phyloP scores from a whole-genome alignment of 495 filamentous ascomycete genomes.

The Penicillium herquei region DNA sequence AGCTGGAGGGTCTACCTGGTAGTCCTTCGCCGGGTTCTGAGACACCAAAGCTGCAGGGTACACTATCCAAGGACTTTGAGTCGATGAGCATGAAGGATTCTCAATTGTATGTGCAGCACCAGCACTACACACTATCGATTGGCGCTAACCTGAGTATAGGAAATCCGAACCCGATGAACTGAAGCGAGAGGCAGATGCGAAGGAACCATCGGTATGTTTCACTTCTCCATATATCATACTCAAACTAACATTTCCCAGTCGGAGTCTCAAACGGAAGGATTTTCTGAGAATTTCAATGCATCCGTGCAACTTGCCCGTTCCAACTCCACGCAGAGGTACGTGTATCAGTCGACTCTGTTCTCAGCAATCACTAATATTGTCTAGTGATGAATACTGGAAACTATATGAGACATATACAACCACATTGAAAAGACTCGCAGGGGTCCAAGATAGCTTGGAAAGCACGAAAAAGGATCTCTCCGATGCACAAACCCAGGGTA shows the following conservation, averaged over 20 bases:
- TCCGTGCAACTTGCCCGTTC: constrained; percentile 36
- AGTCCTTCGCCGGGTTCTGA: constrained; percentile 41
- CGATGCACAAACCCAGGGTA: constrained; percentile 41
- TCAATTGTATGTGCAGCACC: constrained; percentile 28
- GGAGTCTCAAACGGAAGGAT: constrained; percentile 30
- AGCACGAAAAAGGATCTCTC: constrained; percentile 36
- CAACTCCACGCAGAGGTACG: constrained; percentile 42
- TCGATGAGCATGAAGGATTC: constrained; percentile 43
- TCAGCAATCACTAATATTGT: constrained; percentile 17
- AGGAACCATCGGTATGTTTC: constrained; percentile 29
- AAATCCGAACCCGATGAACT: constrained; percentile 46
- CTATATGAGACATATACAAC: constrained; percentile 45
- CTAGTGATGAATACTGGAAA: constrained; percentile 48
- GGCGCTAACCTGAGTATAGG: constrained; percentile 22
- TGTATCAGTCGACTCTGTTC: neutral
- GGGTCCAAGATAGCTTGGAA: constrained; percentile 40
- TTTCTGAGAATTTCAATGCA: constrained; percentile 36
- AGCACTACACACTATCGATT: neutral
- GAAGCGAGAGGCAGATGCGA: constrained; percentile 42
- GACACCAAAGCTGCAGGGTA: constrained; percentile 42
- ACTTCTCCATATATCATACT: neutral
- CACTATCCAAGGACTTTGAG: constrained; percentile 48
- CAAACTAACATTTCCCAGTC: constrained; percentile 19
- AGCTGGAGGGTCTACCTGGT: constrained; percentile 45
- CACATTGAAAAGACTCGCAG: constrained; percentile 40